Percentiles rank a stretch among this genome's conserved stretches.
phyloP scores from a whole-genome alignment of 1,139 yeast genomes.

The Pichia inconspicua region DNA sequence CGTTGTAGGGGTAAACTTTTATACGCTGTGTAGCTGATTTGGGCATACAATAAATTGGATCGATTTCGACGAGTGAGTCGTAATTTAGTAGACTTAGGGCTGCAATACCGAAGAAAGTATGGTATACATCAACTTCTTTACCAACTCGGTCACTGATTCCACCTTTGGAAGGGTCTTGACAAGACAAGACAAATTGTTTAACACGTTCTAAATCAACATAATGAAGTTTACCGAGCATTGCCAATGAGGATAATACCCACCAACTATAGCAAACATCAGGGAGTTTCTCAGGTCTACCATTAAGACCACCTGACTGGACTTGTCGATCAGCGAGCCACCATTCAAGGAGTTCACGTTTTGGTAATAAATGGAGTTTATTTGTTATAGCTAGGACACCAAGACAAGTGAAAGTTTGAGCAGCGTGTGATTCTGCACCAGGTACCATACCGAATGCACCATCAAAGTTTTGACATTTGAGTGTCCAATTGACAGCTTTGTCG shows the following conservation, averaged over 20 bases:
- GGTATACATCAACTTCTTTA: constrained; percentile 87
- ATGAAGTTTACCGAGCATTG: constrained; percentile 55
- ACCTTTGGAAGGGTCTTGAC: constrained; percentile 75
- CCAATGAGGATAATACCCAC: constrained; percentile 88
- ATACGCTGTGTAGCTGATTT: constrained; percentile 38
- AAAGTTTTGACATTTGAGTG: constrained; percentile 69
- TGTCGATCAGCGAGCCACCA: constrained; percentile 94
- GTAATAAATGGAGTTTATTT: constrained; percentile 42
- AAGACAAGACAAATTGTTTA: constrained; percentile 55
- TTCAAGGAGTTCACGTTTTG: constrained; percentile 47
- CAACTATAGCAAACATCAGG: constrained; percentile 97
- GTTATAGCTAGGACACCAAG: constrained; percentile 72
- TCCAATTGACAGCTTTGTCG: constrained; percentile 58
- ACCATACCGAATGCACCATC: constrained; percentile 94
- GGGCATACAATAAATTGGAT: constrained; percentile 88
- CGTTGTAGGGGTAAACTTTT: constrained; percentile 37
- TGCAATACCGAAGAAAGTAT: constrained; percentile 82
- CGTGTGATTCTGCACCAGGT: constrained; percentile 94
- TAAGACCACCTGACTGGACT: constrained; percentile 82
- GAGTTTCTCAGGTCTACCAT: constrained; percentile 92
- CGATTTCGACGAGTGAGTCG: constrained; percentile 50
- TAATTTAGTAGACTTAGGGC: constrained; percentile 72
- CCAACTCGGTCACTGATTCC: constrained; percentile 91
- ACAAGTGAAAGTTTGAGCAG: constrained; percentile 88
- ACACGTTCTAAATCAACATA: constrained; percentile 69